These are phyloP conservation scores for Phytophthora sojae DNA, from an alignment of 352 stramenopile species.

Conservation along the genomic window DNA sequence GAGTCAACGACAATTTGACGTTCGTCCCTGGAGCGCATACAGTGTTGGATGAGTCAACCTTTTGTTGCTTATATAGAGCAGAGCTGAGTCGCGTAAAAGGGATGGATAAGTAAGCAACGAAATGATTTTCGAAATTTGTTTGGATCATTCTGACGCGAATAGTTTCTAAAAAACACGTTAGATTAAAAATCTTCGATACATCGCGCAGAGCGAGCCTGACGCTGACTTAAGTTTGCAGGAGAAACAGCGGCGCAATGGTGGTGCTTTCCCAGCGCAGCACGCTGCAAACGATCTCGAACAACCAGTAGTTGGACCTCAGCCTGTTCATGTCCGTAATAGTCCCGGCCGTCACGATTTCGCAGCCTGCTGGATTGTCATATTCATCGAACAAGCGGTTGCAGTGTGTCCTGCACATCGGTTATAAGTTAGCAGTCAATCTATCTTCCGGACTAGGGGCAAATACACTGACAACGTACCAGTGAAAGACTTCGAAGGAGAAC, in stretches of 20 bases:
- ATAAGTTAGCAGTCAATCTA: too few species aligned
- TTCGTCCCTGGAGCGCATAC: too few species aligned
- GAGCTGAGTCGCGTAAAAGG: too few species aligned
- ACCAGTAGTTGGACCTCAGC: slow-evolving; percentile 54
- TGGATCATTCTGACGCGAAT: too few species aligned
- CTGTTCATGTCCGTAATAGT: slow-evolving; percentile 48
- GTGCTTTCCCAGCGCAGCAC: slow-evolving; percentile 62
- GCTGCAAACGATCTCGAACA: slow-evolving; percentile 67
- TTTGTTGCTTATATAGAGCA: too few species aligned
- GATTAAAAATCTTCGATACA: not conserved
- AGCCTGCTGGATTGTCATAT: slow-evolving; percentile 43
- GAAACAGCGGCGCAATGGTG: slow-evolving; percentile 44
- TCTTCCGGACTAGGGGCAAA: not conserved
- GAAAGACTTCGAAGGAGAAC: slow-evolving; percentile 59
- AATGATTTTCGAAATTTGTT: too few species aligned
- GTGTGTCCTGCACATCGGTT: slow-evolving; percentile 50
- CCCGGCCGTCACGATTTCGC: slow-evolving; percentile 56
- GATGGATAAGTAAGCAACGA: too few species aligned
- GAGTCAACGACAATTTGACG: too few species aligned
- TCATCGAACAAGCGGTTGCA: slow-evolving; percentile 61
- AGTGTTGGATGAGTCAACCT: too few species aligned
- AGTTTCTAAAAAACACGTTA: too few species aligned
- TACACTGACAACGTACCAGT: too few species aligned
- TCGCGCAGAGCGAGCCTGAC: not conserved
- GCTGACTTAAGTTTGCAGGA: slow-evolving; percentile 27